Conservation (phyloP, 257 asterid species). For the Thymus quinquecostatus region DNA sequence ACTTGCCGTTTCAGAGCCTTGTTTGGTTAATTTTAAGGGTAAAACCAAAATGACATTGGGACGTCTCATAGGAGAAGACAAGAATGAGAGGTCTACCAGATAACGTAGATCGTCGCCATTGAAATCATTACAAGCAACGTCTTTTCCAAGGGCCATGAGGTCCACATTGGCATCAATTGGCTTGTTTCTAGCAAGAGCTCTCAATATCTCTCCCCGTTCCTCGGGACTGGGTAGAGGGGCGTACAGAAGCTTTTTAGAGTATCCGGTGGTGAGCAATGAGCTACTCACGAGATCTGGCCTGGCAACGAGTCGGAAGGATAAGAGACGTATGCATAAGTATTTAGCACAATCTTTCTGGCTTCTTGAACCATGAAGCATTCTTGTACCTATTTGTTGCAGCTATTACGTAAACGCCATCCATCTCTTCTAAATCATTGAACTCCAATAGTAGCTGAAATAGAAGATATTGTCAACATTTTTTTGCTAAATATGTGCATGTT, state of each 20-base stretch:
- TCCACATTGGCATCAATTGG: slow-evolving; percentile 58
- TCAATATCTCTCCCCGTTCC: slow-evolving; percentile 74
- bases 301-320: slow-evolving; percentile 21
- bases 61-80: no score
- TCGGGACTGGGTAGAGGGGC: slow-evolving; percentile 80
- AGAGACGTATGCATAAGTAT: slow-evolving; percentile 17
- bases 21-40: no score
- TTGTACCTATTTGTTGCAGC: slow-evolving; percentile 86
- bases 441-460: slow-evolving; percentile 70
- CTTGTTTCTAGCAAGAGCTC: slow-evolving; percentile 66
- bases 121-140: slow-evolving; percentile 46
- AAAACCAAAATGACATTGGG: no score
- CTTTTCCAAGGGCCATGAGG: slow-evolving; percentile 69
- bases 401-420: slow-evolving; percentile 63
- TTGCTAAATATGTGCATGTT: neutral
- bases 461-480: neutral
- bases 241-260: slow-evolving; percentile 44
- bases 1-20: no score
- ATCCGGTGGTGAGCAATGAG: no score
- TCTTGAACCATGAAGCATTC: neutral
- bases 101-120: slow-evolving; percentile 81
- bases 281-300: slow-evolving; percentile 60
- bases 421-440: slow-evolving; percentile 72
- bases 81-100: slow-evolving; percentile 48
- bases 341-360: neutral